A percentile compares a stretch with the other conserved stretches of the same genome.
Evolutionary conservation across 2,329 filamentous ascomycete species (phyloP).

Genomic region (Calonectria montana): DNA sequence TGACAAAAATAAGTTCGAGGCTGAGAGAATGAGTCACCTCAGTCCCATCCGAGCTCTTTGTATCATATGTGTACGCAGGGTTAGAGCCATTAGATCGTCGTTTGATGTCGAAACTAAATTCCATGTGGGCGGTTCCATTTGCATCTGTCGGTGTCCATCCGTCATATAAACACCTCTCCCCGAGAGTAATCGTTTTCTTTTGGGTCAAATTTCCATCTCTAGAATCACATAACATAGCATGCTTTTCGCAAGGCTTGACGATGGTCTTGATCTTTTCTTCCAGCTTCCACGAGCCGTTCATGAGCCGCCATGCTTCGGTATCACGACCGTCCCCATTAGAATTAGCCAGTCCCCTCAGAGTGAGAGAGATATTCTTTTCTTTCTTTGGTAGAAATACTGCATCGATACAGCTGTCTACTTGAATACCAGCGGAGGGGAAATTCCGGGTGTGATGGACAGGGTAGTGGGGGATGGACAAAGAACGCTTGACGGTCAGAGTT

Average conservation of each 20-base stretch:
- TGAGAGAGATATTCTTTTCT: constrained; percentile 62
- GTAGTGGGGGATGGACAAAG: constrained; percentile 75
- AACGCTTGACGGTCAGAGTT: constrained; percentile 79
- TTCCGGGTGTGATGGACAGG: constrained; percentile 79
- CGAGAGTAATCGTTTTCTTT: constrained; percentile 79
- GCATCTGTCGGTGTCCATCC: constrained; percentile 83
- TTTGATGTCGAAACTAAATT: constrained; percentile 70
- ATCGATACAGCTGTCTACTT: constrained; percentile 81
- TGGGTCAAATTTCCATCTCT: background rate
- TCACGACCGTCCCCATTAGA: constrained; percentile 74
- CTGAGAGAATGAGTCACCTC: constrained; percentile 85
- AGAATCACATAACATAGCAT: constrained; percentile 50
- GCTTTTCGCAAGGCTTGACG: constrained; percentile 80
- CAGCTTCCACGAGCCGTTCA: constrained; percentile 90
- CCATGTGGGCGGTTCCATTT: constrained; percentile 64
- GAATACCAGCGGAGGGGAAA: constrained; percentile 91
- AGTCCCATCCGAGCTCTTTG: constrained; percentile 78
- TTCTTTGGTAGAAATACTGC: constrained; percentile 85
- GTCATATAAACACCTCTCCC: constrained; percentile 80
- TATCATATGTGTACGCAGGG: constrained; percentile 77
- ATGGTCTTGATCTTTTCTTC: constrained; percentile 85
- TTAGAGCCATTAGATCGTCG: constrained; percentile 44
- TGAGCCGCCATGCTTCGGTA: constrained; percentile 80
- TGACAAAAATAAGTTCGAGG: constrained; percentile 91
- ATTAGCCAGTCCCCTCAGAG: constrained; percentile 72